A percentile compares a stretch with the other conserved stretches of the same genome.
Evolutionary conservation across 768 basidiomycete genomes (phyloP).

Genomic region (Mycena leptocephala): DNA sequence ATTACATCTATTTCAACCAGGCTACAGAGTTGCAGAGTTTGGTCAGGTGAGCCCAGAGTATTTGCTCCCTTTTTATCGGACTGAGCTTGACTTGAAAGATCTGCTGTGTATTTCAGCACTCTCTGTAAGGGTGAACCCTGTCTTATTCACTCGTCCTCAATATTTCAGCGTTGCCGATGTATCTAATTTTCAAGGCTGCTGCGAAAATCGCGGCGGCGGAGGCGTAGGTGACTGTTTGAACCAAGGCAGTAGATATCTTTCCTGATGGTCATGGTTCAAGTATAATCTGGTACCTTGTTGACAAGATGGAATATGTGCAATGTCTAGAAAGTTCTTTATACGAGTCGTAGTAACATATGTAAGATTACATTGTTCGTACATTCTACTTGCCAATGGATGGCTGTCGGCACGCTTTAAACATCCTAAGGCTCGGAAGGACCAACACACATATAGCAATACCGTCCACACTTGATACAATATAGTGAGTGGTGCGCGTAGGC

Average conservation of each 20-base stretch:
- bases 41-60: not conserved
- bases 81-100: not conserved
- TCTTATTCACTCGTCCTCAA: not conserved
- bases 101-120: conserved; percentile 15
- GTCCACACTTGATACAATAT: not conserved
- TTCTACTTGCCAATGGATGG: no score
- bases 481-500: not conserved
- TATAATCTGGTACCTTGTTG: not conserved
- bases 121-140: conserved; percentile 13
- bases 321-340: no score
- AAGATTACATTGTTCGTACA: no score
- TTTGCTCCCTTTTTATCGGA: not conserved
- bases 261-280: no score
- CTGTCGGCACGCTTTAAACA: no score
- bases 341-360: no score
- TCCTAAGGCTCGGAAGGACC: no score
- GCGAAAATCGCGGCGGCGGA: conserved; percentile 13
- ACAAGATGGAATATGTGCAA: no score
- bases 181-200: conserved; percentile 31
- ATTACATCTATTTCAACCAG: conserved; percentile 32
- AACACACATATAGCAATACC: not conserved
- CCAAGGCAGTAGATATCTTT: no score
- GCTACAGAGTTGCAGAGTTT: conserved; percentile 24
- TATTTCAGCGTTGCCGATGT: conserved; percentile 34
- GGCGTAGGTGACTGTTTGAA: no score